Base-by-base conservation (phyloP, 768 basidiomycete genomes). In the Macrolepiota dolichaula region DNA sequence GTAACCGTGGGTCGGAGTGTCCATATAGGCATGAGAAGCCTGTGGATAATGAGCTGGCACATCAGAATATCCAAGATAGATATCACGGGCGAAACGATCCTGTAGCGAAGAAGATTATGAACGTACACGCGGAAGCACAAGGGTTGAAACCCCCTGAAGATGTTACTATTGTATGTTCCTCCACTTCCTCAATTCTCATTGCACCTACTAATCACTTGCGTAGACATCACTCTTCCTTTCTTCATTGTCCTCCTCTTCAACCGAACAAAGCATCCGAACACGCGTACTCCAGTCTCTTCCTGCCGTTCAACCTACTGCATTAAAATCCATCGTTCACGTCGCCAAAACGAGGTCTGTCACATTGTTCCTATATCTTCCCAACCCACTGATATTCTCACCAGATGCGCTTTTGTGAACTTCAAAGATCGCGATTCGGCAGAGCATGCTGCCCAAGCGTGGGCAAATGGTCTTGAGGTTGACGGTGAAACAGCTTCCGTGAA, bases 371-470 rank as follows among this genome's bases (percentile, higher is more conserved):
- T 55, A 22, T 24, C 10, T 10, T n/a, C 2, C 25, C 19, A 37
- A 40, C 37, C 37, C 40, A 25, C 36, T 49, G 25, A 38, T 38
- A 13, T 13, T 35, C 55, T 51, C 38, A 42, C 15, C 61, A 92
- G 92, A 73, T 96, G 95, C 74, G 97, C 96, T 0, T 99, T 99
- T 73, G 83, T 97, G 56, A 98, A 98, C 73, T 98, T 98, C 78
- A 87, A 82, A 66, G 85, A 90, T 57, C 83, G 97, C 19, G 69
- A 79, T 5, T 79, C 84, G n/a, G 96, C 97, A 15, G 97, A 99
- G 74, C 77, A 79, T 15, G 94, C 92, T 0, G 96, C 96, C 0
- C 85, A 91, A 64, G 88, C 90, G 10, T 94, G 96, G 86, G 85
- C 93, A n/a, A 87, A 88, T 63, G 95, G 96, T 1, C 77, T 98